Base-by-base conservation (phyloP, 208 protist species). In the Leptomonas pyrrhocoris region DNA sequence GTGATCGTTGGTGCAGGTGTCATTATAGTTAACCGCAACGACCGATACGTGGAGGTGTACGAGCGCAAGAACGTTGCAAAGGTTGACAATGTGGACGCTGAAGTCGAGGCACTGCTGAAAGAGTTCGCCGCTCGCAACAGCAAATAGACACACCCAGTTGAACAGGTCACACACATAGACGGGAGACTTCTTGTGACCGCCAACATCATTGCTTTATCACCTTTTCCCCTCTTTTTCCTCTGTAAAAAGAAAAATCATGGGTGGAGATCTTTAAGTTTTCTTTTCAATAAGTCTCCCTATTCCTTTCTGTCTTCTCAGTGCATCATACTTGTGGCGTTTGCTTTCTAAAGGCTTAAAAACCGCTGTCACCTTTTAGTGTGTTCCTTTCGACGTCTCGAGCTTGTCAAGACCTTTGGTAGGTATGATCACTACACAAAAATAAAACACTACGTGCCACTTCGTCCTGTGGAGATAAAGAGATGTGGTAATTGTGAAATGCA, bases 31-130 rank as follows among this genome's bases (percentile, higher is more conserved):
- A 86, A 89, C 55, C 84, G 84, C 25, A 80, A 83, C 48, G 79
- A 86, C 38, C 65, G 84, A 9, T 89, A 84, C 40, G 71, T 89
- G 3, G 84, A 89, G 43, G 79, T 89, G 34, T 89, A 89, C 46
- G 80, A 85, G 55, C 76, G 78, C n/a, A 83, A 73, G 57, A 83
- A 79, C 38, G 59, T 84, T 9, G 49, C 68, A 0, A 69, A 66
- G 40, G 63, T 79, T 25, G 74, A 75, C 36, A 79, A 81, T 30
- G 67, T 77, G 11, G 82, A 84, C 21, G 71, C 60, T 13, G 67
- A 87, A 49, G 77, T 87, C 21, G 67, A 80, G 42, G 63, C 64
- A 1, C 55, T 87, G 21, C 68, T 87, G 3, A 73, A 71, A 53
- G 70, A 83, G 65, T 87, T 87, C 58, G 38, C 56, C 28, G 31